A percentile compares a stretch with the other conserved stretches of the same genome.
These are phyloP conservation scores for Fusarium praegraminearum DNA, from an alignment of 2,329 filamentous ascomycete genomes.

Conservation along the genomic window DNA sequence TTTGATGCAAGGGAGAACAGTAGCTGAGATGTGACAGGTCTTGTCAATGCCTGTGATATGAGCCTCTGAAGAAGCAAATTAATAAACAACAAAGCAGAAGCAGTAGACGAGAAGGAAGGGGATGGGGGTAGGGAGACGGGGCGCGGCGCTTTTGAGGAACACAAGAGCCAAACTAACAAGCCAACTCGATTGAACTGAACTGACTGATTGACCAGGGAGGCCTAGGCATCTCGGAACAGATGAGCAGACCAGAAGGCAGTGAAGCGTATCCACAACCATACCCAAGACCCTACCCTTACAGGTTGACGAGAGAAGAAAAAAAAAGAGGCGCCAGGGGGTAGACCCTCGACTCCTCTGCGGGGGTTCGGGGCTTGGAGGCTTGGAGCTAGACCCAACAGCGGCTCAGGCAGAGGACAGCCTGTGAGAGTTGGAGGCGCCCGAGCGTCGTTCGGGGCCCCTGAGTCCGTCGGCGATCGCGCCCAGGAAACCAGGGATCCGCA, in stretches of 20 bases:
- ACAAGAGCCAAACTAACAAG: conserved; percentile 31
- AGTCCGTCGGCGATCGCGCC: conserved; percentile 46
- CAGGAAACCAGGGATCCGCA: conserved; percentile 40
- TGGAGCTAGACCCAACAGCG: conserved; percentile 48
- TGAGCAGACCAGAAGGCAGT: conserved; percentile 35
- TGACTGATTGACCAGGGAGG: conserved; percentile 35
- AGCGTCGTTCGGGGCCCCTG: conserved; percentile 48
- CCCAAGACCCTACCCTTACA: conserved; percentile 30
- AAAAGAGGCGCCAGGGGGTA: conserved; percentile 48
- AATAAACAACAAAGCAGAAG: conserved; percentile 31
- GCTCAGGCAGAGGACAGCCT: conserved; percentile 38
- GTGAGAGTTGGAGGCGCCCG: conserved; percentile 41
- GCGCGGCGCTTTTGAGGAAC: conserved; percentile 46
- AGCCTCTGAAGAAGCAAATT: conserved; percentile 25
- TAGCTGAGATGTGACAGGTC: conserved; percentile 34
- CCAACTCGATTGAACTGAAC: conserved; percentile 38
- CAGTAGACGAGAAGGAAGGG: conserved; percentile 38
- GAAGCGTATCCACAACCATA: conserved; percentile 32
- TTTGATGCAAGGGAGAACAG: conserved; percentile 37
- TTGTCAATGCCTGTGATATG: conserved; percentile 13
- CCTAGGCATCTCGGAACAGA: conserved; percentile 39
- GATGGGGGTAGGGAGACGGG: conserved; percentile 42
- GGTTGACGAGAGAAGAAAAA: conserved; percentile 27
- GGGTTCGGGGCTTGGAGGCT: conserved; percentile 41
- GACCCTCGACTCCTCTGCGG: conserved; percentile 48